Base-by-base conservation (phyloP, 116 monocot species). In the Iris pallida region DNA sequence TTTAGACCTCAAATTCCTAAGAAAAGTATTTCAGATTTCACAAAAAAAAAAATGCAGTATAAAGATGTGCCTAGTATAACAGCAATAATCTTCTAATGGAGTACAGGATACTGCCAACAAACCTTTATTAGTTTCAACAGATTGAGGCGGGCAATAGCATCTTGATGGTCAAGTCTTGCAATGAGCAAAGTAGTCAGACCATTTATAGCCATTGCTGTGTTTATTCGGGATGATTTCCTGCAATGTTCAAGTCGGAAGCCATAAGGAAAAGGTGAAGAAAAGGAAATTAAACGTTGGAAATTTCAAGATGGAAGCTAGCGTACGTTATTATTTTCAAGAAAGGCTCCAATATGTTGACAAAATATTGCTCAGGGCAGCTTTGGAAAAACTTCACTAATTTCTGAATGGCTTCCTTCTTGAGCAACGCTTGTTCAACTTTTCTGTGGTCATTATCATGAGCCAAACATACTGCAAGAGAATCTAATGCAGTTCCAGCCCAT, bases 311-410 rank as follows among this genome's bases (percentile, higher is more conserved):
- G 20, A 19, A 68, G 6, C 4, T 15, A 13, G 62, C 86, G 73
- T 74, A 94, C 90, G 94, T 94, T 18, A 94, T 90, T 41, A 97
- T 97, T 58, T 92, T 97, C 77, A 92, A 76, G 79, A 97, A 97
- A 71, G 96, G 89, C 73, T 97, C 96, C 76, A 97, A 71, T 69
- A 92, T 92, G 17, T 97, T 78, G 6, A 89, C 89, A 71, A 97
- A 97, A 71, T 89, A 97, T 61, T 97, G 92, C 64, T 90, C 92
- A 10, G 96, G 92, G 57, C 96, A 97, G 58, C 73, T 75, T 57
- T 85, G 72, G 79, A 97, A 97, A 70, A 89, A 97, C 65, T 89
- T 92, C 61, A 94, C 90, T 42, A 94, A 61, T 63, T 87, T 94
- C 64, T 77, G 84, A 67, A 94, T 86, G 16, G 94, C 82, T 72